phyloP scores from a whole-genome alignment of 495 filamentous ascomycete genomes.

The Oidiodendron maius region DNA sequence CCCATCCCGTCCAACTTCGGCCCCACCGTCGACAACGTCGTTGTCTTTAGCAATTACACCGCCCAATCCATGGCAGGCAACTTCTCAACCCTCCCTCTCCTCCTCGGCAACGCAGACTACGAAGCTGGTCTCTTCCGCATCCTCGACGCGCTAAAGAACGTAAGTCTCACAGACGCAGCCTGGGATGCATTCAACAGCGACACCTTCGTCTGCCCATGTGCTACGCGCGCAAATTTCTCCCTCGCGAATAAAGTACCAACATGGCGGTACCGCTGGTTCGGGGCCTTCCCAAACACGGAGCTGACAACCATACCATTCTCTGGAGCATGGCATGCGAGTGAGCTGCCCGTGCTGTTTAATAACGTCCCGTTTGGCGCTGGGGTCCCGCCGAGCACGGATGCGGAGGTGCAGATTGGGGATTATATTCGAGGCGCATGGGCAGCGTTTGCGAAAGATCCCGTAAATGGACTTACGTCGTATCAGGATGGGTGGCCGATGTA shows the following conservation, averaged over 20 bases:
- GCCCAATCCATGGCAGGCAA: constrained; percentile 24
- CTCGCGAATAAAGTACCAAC: constrained; percentile 28
- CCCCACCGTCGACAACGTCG: constrained; percentile 38
- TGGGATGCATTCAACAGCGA: constrained; percentile 37
- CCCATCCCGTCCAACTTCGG: constrained; percentile 33
- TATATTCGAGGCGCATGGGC: constrained; percentile 42
- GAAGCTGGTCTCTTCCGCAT: constrained; percentile 36
- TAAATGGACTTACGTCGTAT: constrained; percentile 32
- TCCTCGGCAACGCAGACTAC: constrained; percentile 41
- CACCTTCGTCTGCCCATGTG: constrained; percentile 40
- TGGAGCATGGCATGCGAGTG: constrained; percentile 41
- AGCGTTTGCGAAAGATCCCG: constrained; percentile 44
- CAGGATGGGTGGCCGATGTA: constrained; percentile 33
- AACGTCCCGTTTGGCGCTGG: constrained; percentile 6
- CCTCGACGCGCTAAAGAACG: constrained; percentile 15
- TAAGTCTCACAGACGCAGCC: constrained; percentile 20
- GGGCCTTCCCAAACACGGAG: constrained; percentile 38
- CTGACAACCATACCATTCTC: constrained; percentile 35
- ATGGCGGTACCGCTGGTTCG: constrained; percentile 49
- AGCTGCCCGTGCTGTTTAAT: constrained; percentile 22
- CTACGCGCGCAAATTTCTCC: constrained; percentile 27
- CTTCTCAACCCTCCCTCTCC: constrained; percentile 34
- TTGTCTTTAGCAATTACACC: constrained; percentile 43
- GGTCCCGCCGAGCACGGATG: constrained; percentile 16
- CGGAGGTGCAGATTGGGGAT: constrained; percentile 27